Percentiles rank a stretch among this genome's conserved stretches.
phyloP scores from a whole-genome alignment of 208 protist species.

The Crithidia fasciculata region DNA sequence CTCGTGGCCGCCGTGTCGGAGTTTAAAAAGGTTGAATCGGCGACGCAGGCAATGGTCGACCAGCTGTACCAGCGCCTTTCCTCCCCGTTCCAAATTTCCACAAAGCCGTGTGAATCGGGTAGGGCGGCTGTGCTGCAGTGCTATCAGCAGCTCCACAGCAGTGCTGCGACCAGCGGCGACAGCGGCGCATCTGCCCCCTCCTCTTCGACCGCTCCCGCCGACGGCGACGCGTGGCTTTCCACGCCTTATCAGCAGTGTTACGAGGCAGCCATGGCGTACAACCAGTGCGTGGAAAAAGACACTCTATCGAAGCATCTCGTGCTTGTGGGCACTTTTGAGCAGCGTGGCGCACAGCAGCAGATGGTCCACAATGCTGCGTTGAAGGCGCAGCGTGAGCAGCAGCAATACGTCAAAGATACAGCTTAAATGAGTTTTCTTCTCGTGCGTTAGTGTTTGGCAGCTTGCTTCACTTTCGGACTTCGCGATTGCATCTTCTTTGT shows the following conservation, averaged over 20 bases:
- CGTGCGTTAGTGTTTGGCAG: no score
- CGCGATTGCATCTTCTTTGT: no score
- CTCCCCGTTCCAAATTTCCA: slow-evolving; percentile 76
- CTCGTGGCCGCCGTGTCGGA: slow-evolving; percentile 65
- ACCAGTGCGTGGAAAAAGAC: slow-evolving; percentile 62
- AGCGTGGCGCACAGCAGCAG: slow-evolving; percentile 34
- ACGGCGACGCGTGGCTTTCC: slow-evolving; percentile 5
- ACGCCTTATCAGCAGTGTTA: slow-evolving; percentile 64
- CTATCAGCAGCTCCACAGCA: slow-evolving; percentile 52
- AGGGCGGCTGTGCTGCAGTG: slow-evolving; percentile 60
- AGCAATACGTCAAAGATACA: background rate
- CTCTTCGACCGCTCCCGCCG: background rate
- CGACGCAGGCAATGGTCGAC: slow-evolving; percentile 62
- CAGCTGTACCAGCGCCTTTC: slow-evolving; percentile 59
- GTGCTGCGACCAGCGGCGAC: slow-evolving; percentile 1
- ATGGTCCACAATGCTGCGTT: slow-evolving; percentile 23
- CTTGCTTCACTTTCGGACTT: no score
- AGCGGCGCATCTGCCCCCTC: background rate
- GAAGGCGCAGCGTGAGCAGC: slow-evolving; percentile 13
- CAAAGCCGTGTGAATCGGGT: slow-evolving; percentile 66
- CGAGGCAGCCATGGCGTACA: slow-evolving; percentile 47
- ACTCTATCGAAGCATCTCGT: slow-evolving; percentile 56
- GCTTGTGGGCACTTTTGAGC: slow-evolving; percentile 50
- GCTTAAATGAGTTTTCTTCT: background rate
- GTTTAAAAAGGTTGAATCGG: slow-evolving; percentile 66